phyloP scores from a whole-genome alignment of 176 grass and related monocot genomes.

The Tillandsia leiboldiana region DNA sequence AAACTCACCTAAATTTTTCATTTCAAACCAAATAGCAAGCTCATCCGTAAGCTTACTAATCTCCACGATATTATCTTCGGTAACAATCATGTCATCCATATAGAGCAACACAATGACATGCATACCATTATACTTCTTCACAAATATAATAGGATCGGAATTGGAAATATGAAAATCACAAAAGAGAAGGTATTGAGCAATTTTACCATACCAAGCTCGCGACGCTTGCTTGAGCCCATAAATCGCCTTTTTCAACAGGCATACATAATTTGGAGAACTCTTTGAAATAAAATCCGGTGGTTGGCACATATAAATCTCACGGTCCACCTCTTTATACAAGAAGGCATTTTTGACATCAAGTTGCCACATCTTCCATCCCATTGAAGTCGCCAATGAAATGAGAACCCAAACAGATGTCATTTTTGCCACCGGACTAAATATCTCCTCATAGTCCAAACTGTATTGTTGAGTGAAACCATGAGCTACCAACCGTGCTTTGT shows the following conservation, averaged over 20 bases:
- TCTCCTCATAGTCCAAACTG: neutral
- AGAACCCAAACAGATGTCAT: neutral
- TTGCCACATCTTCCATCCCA: neutral
- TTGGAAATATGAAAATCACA: neutral
- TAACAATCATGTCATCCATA: neutral
- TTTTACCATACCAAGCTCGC: constrained; percentile 7
- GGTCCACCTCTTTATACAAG: neutral
- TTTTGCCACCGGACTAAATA: neutral
- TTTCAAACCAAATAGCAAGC: neutral
- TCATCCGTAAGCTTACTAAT: neutral
- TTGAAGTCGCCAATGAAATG: neutral
- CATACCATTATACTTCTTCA: neutral
- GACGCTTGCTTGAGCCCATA: neutral
- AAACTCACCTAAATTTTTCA: neutral
- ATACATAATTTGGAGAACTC: neutral
- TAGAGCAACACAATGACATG: neutral
- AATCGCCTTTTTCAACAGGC: neutral
- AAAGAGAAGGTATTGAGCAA: constrained; percentile 5
- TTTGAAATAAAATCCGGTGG: neutral
- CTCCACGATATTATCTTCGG: neutral
- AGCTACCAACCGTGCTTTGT: neutral
- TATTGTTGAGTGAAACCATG: neutral
- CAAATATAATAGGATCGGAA: neutral
- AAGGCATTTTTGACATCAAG: neutral
- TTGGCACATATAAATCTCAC: neutral